Conservation (phyloP, 345 rosid species). For the Citrus sinensis region DNA sequence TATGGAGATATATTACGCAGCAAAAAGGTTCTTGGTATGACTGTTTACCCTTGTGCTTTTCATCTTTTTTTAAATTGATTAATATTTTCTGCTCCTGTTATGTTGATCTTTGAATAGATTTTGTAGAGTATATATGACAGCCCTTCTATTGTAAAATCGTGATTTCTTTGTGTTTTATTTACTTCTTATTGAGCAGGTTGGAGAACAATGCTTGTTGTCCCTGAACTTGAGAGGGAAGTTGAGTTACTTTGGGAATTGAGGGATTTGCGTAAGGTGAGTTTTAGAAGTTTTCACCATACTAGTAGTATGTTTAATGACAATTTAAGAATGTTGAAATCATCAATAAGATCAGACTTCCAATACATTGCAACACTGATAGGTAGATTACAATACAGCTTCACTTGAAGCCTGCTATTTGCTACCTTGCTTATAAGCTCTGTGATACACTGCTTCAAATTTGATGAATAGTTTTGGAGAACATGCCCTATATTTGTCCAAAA, state of each 20-base stretch:
- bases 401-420: not conserved
- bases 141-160: not conserved
- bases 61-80: not conserved
- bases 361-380: not conserved
- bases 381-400: not conserved
- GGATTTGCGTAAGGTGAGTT: conserved; percentile 67
- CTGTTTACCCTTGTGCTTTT: not conserved
- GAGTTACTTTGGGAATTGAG: conserved; percentile 78
- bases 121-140: not conserved
- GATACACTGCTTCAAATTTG: not conserved
- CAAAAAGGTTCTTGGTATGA: conserved; percentile 88
- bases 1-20: conserved; percentile 97
- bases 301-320: not conserved
- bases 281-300: not conserved
- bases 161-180: conserved; percentile 14
- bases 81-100: not conserved
- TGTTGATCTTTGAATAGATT: not conserved
- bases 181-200: conserved; percentile 53
- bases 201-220: conserved; percentile 98
- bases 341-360: not conserved
- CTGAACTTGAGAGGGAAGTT: conserved; percentile 95
- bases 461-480: not conserved
- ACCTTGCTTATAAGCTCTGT: not conserved
- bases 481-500: not conserved
- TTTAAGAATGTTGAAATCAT: not conserved